These are phyloP conservation scores for Lunularia cruciata DNA, from an alignment of 225 moss, liverwort and hornwort genomes.

Conservation along the genomic window DNA sequence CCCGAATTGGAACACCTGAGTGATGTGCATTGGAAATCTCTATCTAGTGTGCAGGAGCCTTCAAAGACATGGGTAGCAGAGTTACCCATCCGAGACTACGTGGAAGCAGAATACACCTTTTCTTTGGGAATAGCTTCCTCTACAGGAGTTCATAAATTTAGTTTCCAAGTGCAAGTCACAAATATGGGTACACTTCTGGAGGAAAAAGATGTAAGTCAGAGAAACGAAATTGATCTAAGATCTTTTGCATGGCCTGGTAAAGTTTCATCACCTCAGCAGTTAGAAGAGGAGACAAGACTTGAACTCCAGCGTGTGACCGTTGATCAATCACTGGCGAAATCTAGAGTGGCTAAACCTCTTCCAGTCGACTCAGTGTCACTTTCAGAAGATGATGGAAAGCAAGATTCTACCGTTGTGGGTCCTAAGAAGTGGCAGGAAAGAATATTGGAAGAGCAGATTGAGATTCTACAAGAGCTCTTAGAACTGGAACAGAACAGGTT, in stretches of 20 bases:
- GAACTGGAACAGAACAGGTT: conserved; percentile 84
- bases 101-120: conserved; percentile 31
- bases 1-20: conserved; percentile 36
- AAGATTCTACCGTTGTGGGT: not conserved
- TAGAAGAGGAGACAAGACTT: conserved; percentile 1
- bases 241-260: conserved; percentile 29
- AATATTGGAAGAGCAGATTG: conserved; percentile 65
- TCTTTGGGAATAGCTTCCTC: conserved; percentile 20
- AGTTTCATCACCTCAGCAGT: not conserved
- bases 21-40: conserved; percentile 53
- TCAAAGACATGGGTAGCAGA: conserved; percentile 61
- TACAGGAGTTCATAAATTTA: conserved; percentile 19
- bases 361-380: not conserved
- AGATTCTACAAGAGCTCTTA: conserved; percentile 69
- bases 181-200: not conserved
- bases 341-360: conserved; percentile 3
- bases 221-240: not conserved
- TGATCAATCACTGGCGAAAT: not conserved
- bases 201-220: not conserved
- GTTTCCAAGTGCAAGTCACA: conserved; percentile 28
- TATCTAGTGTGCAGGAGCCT: conserved; percentile 37
- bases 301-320: conserved; percentile 3
- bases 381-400: conserved; percentile 15
- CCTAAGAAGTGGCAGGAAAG: conserved; percentile 53
- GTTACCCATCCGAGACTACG: conserved; percentile 22